Evolutionary conservation across 1,139 yeast genomes (phyloP).

Genomic region (Kodamaea sp.): DNA sequence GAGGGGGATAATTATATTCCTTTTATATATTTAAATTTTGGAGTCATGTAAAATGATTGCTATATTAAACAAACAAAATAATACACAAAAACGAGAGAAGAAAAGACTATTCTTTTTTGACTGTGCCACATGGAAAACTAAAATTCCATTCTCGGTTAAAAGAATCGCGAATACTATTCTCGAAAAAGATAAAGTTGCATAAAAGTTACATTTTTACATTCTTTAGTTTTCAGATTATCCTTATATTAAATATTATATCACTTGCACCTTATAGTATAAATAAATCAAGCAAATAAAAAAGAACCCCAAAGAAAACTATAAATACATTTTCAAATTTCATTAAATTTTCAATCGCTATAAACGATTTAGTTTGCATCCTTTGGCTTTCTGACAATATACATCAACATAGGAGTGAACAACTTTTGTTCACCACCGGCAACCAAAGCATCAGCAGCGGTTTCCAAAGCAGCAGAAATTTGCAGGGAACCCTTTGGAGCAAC

Average conservation of each 20-base stretch:
- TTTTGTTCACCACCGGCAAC: constrained; percentile 90
- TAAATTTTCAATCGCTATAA: not conserved
- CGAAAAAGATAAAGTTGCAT: too few species aligned
- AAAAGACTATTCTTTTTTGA: too few species aligned
- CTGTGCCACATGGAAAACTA: not conserved
- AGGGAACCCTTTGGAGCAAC: constrained; percentile 92
- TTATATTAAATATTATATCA: too few species aligned
- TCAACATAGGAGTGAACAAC: constrained; percentile 95
- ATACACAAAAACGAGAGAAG: too few species aligned
- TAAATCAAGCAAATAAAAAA: too few species aligned
- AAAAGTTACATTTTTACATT: not conserved
- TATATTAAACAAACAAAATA: not conserved
- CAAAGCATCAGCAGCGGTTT: constrained; percentile 94
- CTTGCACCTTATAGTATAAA: too few species aligned
- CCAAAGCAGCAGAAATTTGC: constrained; percentile 88
- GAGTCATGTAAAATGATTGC: not conserved
- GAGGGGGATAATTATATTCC: not conserved
- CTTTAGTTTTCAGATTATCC: not conserved
- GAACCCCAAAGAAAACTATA: too few species aligned
- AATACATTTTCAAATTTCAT: too few species aligned
- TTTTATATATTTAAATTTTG: not conserved
- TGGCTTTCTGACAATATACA: constrained; percentile 84
- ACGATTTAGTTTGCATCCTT: too few species aligned
- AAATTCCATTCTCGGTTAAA: not conserved
- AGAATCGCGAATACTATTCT: too few species aligned